Evolutionary conservation across 2,329 filamentous ascomycete genomes (phyloP), one percentile per base, ranked within the genome.

Genomic region (Trichoderma sp.): DNA sequence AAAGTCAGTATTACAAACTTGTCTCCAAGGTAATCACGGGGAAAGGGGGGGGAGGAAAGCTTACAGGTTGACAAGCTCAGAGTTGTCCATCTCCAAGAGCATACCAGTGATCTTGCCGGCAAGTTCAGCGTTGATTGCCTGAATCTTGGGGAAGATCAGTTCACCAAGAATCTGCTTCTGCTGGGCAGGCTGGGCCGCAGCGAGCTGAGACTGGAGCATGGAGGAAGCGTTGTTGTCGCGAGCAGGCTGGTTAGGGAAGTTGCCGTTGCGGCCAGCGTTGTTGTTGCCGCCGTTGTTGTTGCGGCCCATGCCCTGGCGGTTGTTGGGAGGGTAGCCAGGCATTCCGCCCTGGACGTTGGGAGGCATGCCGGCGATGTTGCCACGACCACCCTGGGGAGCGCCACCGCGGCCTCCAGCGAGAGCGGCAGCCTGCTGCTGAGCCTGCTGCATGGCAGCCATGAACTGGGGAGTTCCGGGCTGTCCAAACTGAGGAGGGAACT

Each of bases 21-120:
- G 29, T 9, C 27, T 56, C n/a, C 53, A 29, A 19, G 9, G 22
- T 77, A 68, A 72, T 68, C 58, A 13, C 37, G 7, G 13, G 10
- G 63, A 9, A 29, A 15, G n/a, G 25, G 5, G 19, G n/a, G 25
- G 5, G 3, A 4, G 32, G 53, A 69, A 34, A 72, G 92, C 94
- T 92, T 90, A 97, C 92, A 99, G 88, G 83, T 92, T 92, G 78
- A 99, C 87, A 75, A 99, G 86, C 85, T 99, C 95, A 68, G 86
- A 80, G 83, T 98, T 98, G 76, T 98, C 95, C 95, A 99, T 99
- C 88, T 99, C 95, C 76, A 99, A 84, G 76, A 99, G 91, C 95
- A 99, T 99, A 83, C 95, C 95, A 70, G 95, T 99, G 81, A 99
- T 98, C 90, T 99, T 99, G 79, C 95, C 95, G 71, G 95, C 95